Percentiles rank a stretch among this genome's conserved stretches.
Evolutionary conservation across 1,284 basidiomycete genomes (phyloP).

Genomic region (Papiliotrema nemorosa): DNA sequence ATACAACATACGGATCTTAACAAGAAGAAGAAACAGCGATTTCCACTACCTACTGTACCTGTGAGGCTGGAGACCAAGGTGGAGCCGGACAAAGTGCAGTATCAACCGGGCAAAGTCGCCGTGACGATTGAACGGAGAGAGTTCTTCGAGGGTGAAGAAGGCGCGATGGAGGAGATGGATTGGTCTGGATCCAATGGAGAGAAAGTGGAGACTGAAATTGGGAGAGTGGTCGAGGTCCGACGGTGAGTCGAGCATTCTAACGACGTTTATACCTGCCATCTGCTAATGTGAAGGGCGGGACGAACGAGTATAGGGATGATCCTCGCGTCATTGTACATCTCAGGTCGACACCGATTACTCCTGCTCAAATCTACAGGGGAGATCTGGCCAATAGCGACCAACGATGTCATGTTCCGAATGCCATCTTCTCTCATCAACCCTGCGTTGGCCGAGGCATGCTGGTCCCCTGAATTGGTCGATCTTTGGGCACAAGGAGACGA

Average conservation of each 20-base stretch:
- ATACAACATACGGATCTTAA: not conserved
- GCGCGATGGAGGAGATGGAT: constrained; percentile 13
- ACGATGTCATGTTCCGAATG: constrained; percentile 47
- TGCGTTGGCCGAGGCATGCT: constrained; percentile 18
- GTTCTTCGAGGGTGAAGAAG: constrained; percentile 13
- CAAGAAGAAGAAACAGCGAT: not conserved
- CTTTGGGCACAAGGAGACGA: constrained; percentile 25
- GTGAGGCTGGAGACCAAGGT: not conserved
- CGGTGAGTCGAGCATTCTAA: constrained; percentile 23
- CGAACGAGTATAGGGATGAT: constrained; percentile 30
- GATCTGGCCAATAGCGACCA: constrained; percentile 35
- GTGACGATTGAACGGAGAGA: constrained; percentile 19
- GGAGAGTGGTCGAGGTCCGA: constrained; percentile 37
- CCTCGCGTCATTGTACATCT: constrained; percentile 29
- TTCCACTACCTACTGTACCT: constrained; percentile 1
- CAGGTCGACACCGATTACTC: constrained; percentile 28
- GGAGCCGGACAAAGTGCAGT: constrained; percentile 11
- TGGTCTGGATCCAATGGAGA: constrained; percentile 15
- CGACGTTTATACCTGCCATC: not conserved
- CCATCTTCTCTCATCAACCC: constrained; percentile 31
- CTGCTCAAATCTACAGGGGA: constrained; percentile 37
- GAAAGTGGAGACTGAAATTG: constrained; percentile 25
- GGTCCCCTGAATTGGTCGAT: constrained; percentile 27
- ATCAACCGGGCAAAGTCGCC: constrained; percentile 10
- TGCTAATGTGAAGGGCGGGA: constrained; percentile 18